phyloP scores from a whole-genome alignment of 2,329 filamentous ascomycete species.

The Cordyceps pruinosa region DNA sequence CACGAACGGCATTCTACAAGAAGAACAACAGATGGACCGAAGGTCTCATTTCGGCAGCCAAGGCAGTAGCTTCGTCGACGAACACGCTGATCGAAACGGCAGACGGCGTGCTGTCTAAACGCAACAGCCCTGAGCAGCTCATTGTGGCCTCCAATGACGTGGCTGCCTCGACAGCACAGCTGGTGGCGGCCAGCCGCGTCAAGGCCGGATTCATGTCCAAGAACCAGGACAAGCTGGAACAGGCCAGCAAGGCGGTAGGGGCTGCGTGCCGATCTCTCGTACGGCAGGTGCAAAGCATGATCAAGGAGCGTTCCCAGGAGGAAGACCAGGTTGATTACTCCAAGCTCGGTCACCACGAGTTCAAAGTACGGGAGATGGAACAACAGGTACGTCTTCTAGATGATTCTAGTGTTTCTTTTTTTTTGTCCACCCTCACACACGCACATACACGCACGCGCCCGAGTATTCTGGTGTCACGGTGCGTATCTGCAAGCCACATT shows the following conservation, averaged over 20 bases:
- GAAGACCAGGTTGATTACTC: slow-evolving; percentile 83
- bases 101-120: slow-evolving; percentile 84
- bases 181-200: slow-evolving; percentile 90
- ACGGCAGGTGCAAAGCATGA: slow-evolving; percentile 89
- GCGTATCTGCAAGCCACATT: slow-evolving; percentile 2
- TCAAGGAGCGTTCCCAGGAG: slow-evolving; percentile 75
- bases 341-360: slow-evolving; percentile 85
- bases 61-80: slow-evolving; percentile 87
- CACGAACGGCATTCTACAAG: slow-evolving; percentile 94
- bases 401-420: background rate
- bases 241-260: slow-evolving; percentile 87
- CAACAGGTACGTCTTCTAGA: slow-evolving; percentile 63
- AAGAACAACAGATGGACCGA: slow-evolving; percentile 99
- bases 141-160: slow-evolving; percentile 98
- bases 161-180: slow-evolving; percentile 89
- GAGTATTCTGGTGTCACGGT: background rate
- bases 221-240: slow-evolving; percentile 86
- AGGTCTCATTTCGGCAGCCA: slow-evolving; percentile 91
- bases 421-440: background rate
- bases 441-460: background rate
- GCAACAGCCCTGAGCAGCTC: slow-evolving; percentile 91
- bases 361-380: slow-evolving; percentile 99
- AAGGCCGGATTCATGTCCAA: slow-evolving; percentile 98
- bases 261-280: slow-evolving; percentile 81
- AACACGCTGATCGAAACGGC: slow-evolving; percentile 97